phyloP scores from a whole-genome alignment of 352 stramenopile genomes.

The Phytopythium montanum region DNA sequence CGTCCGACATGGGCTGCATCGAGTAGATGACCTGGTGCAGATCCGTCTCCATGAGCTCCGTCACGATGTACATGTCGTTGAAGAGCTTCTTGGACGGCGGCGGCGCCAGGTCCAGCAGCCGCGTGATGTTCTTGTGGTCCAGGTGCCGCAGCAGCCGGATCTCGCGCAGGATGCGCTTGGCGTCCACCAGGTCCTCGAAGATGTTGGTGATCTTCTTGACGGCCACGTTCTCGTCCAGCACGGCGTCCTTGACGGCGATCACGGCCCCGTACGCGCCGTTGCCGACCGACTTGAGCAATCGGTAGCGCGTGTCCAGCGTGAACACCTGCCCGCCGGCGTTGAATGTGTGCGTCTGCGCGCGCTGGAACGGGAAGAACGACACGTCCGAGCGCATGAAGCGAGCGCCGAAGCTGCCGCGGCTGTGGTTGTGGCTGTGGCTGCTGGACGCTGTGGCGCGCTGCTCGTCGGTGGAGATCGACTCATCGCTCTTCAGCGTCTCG shows the following conservation, averaged over 20 bases:
- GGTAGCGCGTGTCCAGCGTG: slow-evolving; percentile 85
- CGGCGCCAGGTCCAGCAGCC: slow-evolving; percentile 89
- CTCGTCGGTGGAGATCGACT: slow-evolving; percentile 5
- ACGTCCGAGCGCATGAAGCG: slow-evolving; percentile 1
- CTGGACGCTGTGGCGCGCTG: background rate
- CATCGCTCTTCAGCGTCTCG: slow-evolving; percentile 3
- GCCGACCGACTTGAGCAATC: slow-evolving; percentile 86
- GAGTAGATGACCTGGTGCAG: slow-evolving; percentile 97
- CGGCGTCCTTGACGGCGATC: slow-evolving; percentile 78
- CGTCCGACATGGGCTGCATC: slow-evolving; percentile 87
- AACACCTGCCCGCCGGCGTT: slow-evolving; percentile 80
- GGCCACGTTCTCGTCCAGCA: slow-evolving; percentile 61
- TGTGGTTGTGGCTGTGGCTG: background rate
- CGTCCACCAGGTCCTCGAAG: slow-evolving; percentile 97
- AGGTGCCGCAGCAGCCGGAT: slow-evolving; percentile 87
- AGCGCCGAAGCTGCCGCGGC: background rate
- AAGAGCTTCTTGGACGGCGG: slow-evolving; percentile 91
- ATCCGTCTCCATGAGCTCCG: slow-evolving; percentile 96
- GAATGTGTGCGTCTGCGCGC: slow-evolving; percentile 60
- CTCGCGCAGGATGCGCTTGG: slow-evolving; percentile 97
- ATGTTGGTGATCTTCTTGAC: slow-evolving; percentile 94
- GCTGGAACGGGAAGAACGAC: slow-evolving; percentile 21
- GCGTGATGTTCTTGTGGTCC: slow-evolving; percentile 92
- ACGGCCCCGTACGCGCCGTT: slow-evolving; percentile 88
- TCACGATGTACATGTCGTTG: slow-evolving; percentile 96